These are phyloP conservation scores for Akanthomyces uredinophilus DNA, from an alignment of 2,329 filamentous ascomycete species.

Conservation along the genomic window DNA sequence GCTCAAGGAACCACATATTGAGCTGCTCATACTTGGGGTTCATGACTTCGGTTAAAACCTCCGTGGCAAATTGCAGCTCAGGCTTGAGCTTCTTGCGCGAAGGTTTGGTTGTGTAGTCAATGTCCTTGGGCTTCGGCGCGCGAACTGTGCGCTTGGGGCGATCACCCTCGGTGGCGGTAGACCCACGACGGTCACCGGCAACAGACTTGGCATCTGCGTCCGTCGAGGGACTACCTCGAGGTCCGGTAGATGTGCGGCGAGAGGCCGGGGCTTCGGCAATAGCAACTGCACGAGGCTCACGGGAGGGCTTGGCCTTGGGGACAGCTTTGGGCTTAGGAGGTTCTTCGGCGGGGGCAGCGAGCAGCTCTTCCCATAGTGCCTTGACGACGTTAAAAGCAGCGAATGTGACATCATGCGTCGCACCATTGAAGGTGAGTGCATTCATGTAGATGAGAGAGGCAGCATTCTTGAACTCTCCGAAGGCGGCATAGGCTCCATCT, in stretches of 20 bases:
- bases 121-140: slow-evolving; percentile 81
- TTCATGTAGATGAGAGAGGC: slow-evolving; percentile 76
- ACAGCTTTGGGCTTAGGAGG: slow-evolving; percentile 51
- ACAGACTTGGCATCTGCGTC: slow-evolving; percentile 18
- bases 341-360: slow-evolving; percentile 45
- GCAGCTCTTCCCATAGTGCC: slow-evolving; percentile 42
- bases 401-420: slow-evolving; percentile 65
- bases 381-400: slow-evolving; percentile 52
- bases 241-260: slow-evolving; percentile 27
- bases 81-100: slow-evolving; percentile 86
- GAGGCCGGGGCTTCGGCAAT: slow-evolving; percentile 21
- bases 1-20: slow-evolving; percentile 70
- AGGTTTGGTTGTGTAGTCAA: slow-evolving; percentile 71
- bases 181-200: slow-evolving; percentile 11
- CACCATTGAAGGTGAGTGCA: slow-evolving; percentile 75
- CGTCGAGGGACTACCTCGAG: slow-evolving; percentile 26
- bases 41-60: slow-evolving; percentile 71
- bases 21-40: slow-evolving; percentile 64
- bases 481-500: slow-evolving; percentile 52
- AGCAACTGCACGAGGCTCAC: slow-evolving; percentile 28
- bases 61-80: slow-evolving; percentile 85
- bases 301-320: slow-evolving; percentile 34
- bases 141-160: slow-evolving; percentile 92
- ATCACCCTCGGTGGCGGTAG: slow-evolving; percentile 53
- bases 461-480: slow-evolving; percentile 70